Base-by-base conservation (phyloP, 208 protist species). In the Phytomonas sp. region DNA sequence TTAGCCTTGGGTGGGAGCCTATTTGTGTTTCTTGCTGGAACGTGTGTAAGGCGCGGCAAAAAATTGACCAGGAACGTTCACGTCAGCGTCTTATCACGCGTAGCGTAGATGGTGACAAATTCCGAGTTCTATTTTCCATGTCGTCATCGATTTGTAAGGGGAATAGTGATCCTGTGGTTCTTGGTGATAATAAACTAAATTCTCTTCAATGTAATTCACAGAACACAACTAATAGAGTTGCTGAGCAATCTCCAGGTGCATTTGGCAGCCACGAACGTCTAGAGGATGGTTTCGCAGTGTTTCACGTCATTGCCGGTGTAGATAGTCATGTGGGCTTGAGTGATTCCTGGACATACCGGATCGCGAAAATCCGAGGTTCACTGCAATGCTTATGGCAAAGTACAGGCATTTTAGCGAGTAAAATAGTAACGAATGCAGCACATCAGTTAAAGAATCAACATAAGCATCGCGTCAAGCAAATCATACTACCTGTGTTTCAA, bases 1-100 rank as follows among this genome's bases (percentile, higher is more conserved):
- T 81, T 59, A 82, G 76, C 32, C 82, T 87, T 30, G 82, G 82
- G n/a, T 91, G 84, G 83, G 72, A 84, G 63, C 77, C 80, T 26
- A 60, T 93, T 4, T 93, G 88, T 72, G 28, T 64, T 33, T 32
- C 72, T 9, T 93, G 88, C 74, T 87, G 71, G 40, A 46, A 77
- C 20, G 66, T 82, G 29, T 93, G 84, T 73, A 59, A 31, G 60
- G 66, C 71, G 67, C 31, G 56, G 28, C 17, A 60, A 75, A 53
- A 37, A 67, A 26, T 60, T 73, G 34, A 68, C 74, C 53, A 69
- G 65, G 30, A 61, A 63, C 37, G 61, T 29, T 4, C 26, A 70
- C 17, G 11, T 59, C 37, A 20, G 26, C 74, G 26, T 36, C 61
- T 26, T 23, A 56, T 56, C 20, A 56, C 11, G 20, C 17, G 17